Evolutionary conservation across 306 rosid species (phyloP), one percentile per base, ranked within the genome.

Genomic region (Vigna reflexopilosa): DNA sequence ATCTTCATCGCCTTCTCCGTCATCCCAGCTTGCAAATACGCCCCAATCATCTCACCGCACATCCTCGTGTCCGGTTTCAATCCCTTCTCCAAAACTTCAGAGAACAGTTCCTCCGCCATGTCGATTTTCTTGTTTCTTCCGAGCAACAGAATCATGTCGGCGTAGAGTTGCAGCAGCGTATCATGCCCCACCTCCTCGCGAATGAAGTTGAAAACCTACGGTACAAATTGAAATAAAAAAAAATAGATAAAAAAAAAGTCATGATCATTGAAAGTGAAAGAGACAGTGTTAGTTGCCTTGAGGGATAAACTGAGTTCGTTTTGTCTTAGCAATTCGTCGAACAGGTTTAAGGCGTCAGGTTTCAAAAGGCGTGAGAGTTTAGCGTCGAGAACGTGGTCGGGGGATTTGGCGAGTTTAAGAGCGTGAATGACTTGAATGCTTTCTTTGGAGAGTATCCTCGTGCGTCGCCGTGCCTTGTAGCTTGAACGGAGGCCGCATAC

Each of bases 21-120:
- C 88, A 83, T 80, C 22, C 80, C 91, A 56, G 50, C 86, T 65
- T 72, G 80, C 65, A 90, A 14, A 77, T 93, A 93, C 16, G 84
- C 91, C 70, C 97, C 97, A 63, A 93, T 93, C 91, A 93, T 85
- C 85, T 93, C 94, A 50, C 83, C 87, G 48, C 83, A 87, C 51
- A 85, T 81, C 80, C 93, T 89, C 1, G 93, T 78, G 73, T 89
- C 86, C 4, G 91, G 90, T 52, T 86, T 80, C 61, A 92, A 70
- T 16, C 93, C 89, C 47, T 83, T 87, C 51, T 72, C 72, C 80
- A 62, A 70, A 11, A 83, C 79, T 51, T 78, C 67, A 56, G 26
- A 47, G 13, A 90, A 86, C 54, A 93, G 8, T 77, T 89, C 90
- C 64, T 90, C 92, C 13, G 89, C 97, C 88, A 34, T 79, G 38